These are phyloP conservation scores for Helenozyma rhizophorensis DNA, from an alignment of 805 yeast genomes.

Conservation along the genomic window DNA sequence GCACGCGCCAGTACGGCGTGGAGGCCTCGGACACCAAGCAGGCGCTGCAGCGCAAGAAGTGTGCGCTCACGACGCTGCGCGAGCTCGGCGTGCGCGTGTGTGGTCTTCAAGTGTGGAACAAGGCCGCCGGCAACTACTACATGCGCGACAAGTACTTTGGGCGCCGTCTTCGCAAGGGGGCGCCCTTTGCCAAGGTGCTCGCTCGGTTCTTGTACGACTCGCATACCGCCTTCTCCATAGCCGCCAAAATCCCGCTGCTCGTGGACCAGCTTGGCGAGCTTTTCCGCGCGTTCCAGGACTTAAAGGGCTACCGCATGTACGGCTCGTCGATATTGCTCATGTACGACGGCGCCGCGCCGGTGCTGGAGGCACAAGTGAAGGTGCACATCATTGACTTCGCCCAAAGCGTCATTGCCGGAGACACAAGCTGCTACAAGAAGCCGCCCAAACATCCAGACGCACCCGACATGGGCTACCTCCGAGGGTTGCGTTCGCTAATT, in stretches of 20 bases:
- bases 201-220: constrained; percentile 83
- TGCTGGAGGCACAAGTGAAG: constrained; percentile 16
- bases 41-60: constrained; percentile 75
- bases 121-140: constrained; percentile 36
- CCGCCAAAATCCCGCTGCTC: constrained; percentile 63
- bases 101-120: constrained; percentile 64
- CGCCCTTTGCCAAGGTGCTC: constrained; percentile 71
- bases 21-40: constrained; percentile 74
- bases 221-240: constrained; percentile 47
- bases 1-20: constrained; percentile 97
- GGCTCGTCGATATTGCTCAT: constrained; percentile 86
- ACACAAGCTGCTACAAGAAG: constrained; percentile 33
- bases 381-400: constrained; percentile 95
- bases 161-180: constrained; percentile 64
- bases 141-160: constrained; percentile 92
- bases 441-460: constrained; percentile 66
- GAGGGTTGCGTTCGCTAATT: constrained; percentile 75
- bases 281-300: constrained; percentile 45
- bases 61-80: constrained; percentile 75
- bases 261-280: constrained; percentile 58
- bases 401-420: constrained; percentile 69
- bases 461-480: constrained; percentile 79
- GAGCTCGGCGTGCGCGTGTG: constrained; percentile 87
- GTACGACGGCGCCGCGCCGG: constrained; percentile 63
- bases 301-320: constrained; percentile 80